Evolutionary conservation across 2,329 filamentous ascomycete species (phyloP).

Genomic region (Ascocoryne sarcoides): DNA sequence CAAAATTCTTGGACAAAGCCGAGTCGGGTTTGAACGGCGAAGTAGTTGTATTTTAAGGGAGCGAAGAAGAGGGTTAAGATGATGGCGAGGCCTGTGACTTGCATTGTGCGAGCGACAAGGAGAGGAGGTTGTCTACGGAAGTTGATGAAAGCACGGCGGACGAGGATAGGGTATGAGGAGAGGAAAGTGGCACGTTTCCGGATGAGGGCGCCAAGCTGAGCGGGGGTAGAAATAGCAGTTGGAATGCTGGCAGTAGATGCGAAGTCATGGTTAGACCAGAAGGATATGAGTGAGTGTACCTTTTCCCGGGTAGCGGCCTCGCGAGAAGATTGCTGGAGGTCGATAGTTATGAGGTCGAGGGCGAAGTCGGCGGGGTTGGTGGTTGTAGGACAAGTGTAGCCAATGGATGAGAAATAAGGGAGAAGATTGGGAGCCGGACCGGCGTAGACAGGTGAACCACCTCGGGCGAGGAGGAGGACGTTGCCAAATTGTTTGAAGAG

Average conservation of each 20-base stretch:
- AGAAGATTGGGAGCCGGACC: conserved; percentile 57
- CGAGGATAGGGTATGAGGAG: conserved; percentile 56
- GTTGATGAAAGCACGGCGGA: conserved; percentile 61
- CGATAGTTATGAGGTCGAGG: conserved; percentile 67
- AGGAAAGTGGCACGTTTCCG: conserved; percentile 53
- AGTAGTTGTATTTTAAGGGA: conserved; percentile 60
- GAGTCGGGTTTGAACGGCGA: conserved; percentile 61
- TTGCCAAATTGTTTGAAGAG: conserved; percentile 65
- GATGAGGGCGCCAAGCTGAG: conserved; percentile 61
- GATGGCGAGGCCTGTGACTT: conserved; percentile 54
- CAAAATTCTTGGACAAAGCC: conserved; percentile 66
- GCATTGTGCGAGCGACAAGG: conserved; percentile 56
- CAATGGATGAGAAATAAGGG: conserved; percentile 49
- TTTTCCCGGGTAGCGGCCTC: conserved; percentile 55
- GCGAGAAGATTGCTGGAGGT: conserved; percentile 55
- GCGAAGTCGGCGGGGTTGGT: conserved; percentile 74
- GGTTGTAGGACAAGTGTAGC: conserved; percentile 56
- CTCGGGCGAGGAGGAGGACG: conserved; percentile 60
- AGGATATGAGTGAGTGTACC: conserved; percentile 51
- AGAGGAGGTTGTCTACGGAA: conserved; percentile 56
- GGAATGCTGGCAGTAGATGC: conserved; percentile 11
- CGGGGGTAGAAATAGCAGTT: conserved; percentile 46
- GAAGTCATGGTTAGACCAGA: conserved; percentile 38
- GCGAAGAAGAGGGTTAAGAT: conserved; percentile 63
- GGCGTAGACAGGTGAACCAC: conserved; percentile 59